Evolutionary conservation across 2,329 filamentous ascomycete genomes (phyloP), one percentile per base, ranked within the genome.

Genomic region (Neofusicoccum sp.): DNA sequence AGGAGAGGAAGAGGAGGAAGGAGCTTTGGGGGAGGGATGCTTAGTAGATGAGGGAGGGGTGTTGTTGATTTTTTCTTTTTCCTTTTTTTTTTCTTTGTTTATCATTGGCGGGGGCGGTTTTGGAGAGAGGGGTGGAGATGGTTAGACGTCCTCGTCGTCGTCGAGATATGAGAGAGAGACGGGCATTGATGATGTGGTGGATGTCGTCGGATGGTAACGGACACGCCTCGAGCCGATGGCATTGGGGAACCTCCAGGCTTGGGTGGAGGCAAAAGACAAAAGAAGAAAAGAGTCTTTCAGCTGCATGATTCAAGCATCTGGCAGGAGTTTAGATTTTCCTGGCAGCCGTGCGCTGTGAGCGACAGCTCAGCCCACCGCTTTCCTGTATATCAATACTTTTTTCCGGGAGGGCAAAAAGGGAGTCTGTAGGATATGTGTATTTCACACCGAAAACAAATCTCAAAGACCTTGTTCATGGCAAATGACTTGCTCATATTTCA

Each of bases 21-120:
- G 82, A 82, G 68, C 69, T 79, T 33, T 89, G 86, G 86, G 83
- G 82, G 49, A 78, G 78, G 67, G 85, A 86, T 73, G 80, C 78
- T 63, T 86, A 73, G 77, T 16, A 16, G 6, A 20, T 4, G 33
- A 31, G 6, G 20, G 30, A 20, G n/a, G 3, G 5, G 11, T 41
- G 49, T 33, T 7, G n/a, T 20, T 43, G 7, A 11, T n/a, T 6
- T 12, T 40, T 8, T 30, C 11, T 6, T 11, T 40, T 44, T 44
- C 40, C 11, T 44, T 44, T 44, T 7, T 44, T 38, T 38, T 38
- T 38, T 14, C 34, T 38, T 38, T 38, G 34, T 38, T 7, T 38
- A 14, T 7, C 14, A 38, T 7, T 38, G 34, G 7, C 14, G 34
- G 34, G 34, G 7, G 34, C 34, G 14, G 34, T 7, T 7, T 7